Base-by-base conservation (phyloP, 257 asterid species). In the Solanum pennellii region DNA sequence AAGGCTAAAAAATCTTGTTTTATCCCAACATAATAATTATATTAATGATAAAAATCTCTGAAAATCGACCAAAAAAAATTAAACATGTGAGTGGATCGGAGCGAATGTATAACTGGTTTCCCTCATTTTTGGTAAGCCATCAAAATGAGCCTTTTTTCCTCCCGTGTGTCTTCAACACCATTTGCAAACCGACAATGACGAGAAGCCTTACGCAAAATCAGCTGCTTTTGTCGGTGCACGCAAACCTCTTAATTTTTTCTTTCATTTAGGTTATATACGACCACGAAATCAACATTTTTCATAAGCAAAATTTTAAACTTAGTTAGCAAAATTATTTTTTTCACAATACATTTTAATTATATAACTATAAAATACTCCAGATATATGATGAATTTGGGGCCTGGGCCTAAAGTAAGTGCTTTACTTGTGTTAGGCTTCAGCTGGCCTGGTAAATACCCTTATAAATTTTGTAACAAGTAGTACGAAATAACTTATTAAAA, bases 11-110 rank as follows among this genome's bases (percentile, higher is more conserved):
- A 27, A 25, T 42, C 39, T 77, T 12, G 15, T 44, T 76, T 44
- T 44, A 44, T 77, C 15, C 5, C 0, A 0, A 5, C 3, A 49
- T 0, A 52, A 16, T 52, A 10, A 0, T 18, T 18, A 23, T 15
- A 18, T 52, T 16, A 6, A 2, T 52, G n/a, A 52, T 52, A 52
- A 52, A 6, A 0, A 52, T 52, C 62, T 52, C 11, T 52, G 1
- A 52, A 52, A 52, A 52, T 0, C 2, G n/a, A 6, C 18, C 0
- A 52, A 52, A 52, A 16, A 16, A 16, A 1, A 52, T 18, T 52
- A 18, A 52, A 7, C 62, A 52, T 18, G 62, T 18, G n/a, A 18
- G 11, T 6, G n/a, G 10, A 8, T 52, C 9, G n/a, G 15, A 14
- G 4, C 18, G n/a, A 77, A 41, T 21, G 3, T 39, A n/a, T 42